Evolutionary conservation across 257 asterid genomes (phyloP).

Genomic region (Perilla frutescens): DNA sequence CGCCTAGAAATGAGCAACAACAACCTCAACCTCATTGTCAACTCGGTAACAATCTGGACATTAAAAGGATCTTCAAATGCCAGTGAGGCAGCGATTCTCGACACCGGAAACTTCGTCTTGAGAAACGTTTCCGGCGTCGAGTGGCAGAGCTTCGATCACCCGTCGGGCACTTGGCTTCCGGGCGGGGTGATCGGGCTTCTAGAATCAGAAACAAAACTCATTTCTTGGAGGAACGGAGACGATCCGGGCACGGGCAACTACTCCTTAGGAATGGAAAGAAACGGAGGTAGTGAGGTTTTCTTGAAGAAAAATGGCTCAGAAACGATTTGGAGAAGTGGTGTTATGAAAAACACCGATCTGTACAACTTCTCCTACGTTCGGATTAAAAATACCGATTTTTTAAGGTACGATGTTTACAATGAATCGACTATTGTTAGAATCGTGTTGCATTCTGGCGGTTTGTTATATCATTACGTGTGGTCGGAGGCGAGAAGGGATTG

Average conservation of each 20-base stretch:
- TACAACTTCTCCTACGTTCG: constrained; percentile 29
- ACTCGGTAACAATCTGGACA: not conserved
- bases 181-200: constrained; percentile 42
- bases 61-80: constrained; percentile 2
- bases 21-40: not conserved
- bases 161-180: constrained; percentile 56
- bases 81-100: constrained; percentile 35
- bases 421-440: constrained; percentile 26
- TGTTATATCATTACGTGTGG: not conserved
- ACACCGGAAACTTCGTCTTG: constrained; percentile 54
- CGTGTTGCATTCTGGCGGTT: constrained; percentile 4
- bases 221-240: constrained; percentile 51
- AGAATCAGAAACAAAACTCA: constrained; percentile 22
- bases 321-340: constrained; percentile 48
- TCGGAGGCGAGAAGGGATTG: constrained; percentile 20
- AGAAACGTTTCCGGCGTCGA: constrained; percentile 20
- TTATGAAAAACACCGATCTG: constrained; percentile 27
- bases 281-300: constrained; percentile 43
- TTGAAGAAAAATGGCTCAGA: constrained; percentile 9
- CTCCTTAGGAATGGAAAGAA: constrained; percentile 40
- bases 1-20: not conserved
- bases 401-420: constrained; percentile 9
- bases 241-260: constrained; percentile 50
- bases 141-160: constrained; percentile 68
- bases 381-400: not conserved